Percentiles rank a stretch among this genome's conserved stretches.
These are phyloP conservation scores for Aspergillus sp. DNA, from an alignment of 2,329 filamentous ascomycete genomes.

Conservation along the genomic window DNA sequence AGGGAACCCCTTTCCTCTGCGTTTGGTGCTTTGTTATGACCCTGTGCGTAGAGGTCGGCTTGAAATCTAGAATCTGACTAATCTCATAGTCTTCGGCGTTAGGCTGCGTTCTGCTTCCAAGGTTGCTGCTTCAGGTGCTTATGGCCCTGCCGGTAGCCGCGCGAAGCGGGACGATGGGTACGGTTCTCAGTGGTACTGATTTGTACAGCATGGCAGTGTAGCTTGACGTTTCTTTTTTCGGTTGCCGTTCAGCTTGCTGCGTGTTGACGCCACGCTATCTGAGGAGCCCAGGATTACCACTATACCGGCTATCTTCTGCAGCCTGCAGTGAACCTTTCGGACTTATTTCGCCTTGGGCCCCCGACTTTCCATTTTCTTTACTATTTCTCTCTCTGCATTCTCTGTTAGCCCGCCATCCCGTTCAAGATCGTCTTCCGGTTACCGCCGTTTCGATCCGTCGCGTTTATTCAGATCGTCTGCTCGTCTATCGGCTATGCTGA, in stretches of 20 bases:
- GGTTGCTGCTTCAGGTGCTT: conserved; percentile 59
- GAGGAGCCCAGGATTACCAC: conserved; percentile 33
- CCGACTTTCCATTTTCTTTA: conserved; percentile 24
- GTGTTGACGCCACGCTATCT: conserved; percentile 30
- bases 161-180: conserved; percentile 58
- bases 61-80: conserved; percentile 76
- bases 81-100: conserved; percentile 80
- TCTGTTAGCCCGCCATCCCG: conserved; percentile 38
- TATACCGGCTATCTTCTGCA: conserved; percentile 31
- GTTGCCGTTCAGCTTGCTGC: conserved; percentile 28
- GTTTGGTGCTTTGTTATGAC: conserved; percentile 71
- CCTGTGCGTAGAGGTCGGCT: conserved; percentile 68
- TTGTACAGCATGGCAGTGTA: conserved; percentile 36
- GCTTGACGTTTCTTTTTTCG: conserved; percentile 26
- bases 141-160: conserved; percentile 52
- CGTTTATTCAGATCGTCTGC: conserved; percentile 24
- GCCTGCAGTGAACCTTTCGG: conserved; percentile 36
- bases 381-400: conserved; percentile 36
- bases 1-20: conserved; percentile 77
- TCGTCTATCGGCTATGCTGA: conserved; percentile 19
- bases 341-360: conserved; percentile 38
- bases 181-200: conserved; percentile 50
- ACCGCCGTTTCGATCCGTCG: conserved; percentile 35
- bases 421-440: conserved; percentile 39
- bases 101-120: conserved; percentile 83